Evolutionary conservation across 495 filamentous ascomycete genomes (phyloP).

Genomic region (Penicillium pulvis): DNA sequence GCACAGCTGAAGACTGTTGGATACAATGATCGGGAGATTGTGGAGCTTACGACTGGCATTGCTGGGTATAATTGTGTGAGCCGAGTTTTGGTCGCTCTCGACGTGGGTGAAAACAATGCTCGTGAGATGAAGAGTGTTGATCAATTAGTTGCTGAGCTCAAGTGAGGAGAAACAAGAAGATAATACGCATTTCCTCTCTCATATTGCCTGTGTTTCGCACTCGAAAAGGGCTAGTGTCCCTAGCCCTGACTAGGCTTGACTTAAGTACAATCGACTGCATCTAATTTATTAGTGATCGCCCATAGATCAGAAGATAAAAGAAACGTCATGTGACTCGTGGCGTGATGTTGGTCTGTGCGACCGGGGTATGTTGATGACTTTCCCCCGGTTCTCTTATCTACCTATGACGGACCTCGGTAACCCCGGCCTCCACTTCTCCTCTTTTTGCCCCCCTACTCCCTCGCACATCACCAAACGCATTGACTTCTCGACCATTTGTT

Average conservation of each 20-base stretch:
- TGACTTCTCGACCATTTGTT: background rate
- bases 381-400: constrained; percentile 1
- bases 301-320: background rate
- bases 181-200: too few relatives aligned
- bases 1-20: constrained; percentile 51
- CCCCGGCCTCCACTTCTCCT: background rate
- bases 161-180: background rate
- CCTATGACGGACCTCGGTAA: background rate
- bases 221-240: too few relatives aligned
- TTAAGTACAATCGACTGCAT: background rate
- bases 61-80: constrained; percentile 87
- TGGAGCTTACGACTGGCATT: constrained; percentile 74
- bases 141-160: constrained; percentile 33
- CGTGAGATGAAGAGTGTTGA: constrained; percentile 47
- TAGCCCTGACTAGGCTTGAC: background rate
- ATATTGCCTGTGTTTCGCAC: too few relatives aligned
- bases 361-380: background rate
- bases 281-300: background rate
- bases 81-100: constrained; percentile 78
- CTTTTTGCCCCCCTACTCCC: background rate
- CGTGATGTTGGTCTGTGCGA: background rate
- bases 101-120: constrained; percentile 59
- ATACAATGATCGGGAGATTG: constrained; percentile 60
- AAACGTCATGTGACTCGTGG: background rate
- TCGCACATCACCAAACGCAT: background rate